Evolutionary conservation across 306 rosid species (phyloP).

Genomic region (Dryas alaskensis): DNA sequence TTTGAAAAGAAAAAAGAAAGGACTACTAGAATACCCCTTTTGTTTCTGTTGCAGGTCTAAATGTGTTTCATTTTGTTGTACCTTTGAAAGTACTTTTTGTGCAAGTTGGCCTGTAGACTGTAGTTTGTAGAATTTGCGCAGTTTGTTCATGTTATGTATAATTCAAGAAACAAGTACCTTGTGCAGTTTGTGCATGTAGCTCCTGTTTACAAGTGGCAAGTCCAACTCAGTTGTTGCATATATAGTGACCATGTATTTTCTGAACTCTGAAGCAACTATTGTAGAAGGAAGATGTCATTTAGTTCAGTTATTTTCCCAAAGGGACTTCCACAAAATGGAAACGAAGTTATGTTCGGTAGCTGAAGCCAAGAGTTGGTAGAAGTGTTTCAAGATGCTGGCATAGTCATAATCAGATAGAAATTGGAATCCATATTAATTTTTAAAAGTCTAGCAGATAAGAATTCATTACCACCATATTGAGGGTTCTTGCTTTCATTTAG

Average conservation of each 20-base stretch:
- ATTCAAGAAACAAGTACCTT: background rate
- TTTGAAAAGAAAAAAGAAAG: constrained; percentile 12
- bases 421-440: background rate
- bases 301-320: background rate
- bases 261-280: background rate
- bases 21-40: background rate
- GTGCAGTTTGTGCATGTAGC: background rate
- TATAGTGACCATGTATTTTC: background rate
- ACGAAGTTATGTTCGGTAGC: no score
- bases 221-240: no score
- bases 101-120: background rate
- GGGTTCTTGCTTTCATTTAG: no score
- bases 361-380: background rate
- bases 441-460: no score
- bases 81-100: background rate
- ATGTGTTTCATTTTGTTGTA: no score
- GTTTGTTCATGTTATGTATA: background rate
- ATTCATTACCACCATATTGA: no score
- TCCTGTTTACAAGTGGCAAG: background rate
- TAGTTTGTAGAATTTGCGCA: background rate
- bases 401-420: background rate
- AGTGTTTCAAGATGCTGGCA: background rate
- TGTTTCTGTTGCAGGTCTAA: background rate
- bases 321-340: no score
- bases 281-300: background rate